A percentile compares a stretch with the other conserved stretches of the same genome.
These are phyloP conservation scores for Acanthamoeba sp. DNA, from an alignment of 208 protist species.

Conservation along the genomic window DNA sequence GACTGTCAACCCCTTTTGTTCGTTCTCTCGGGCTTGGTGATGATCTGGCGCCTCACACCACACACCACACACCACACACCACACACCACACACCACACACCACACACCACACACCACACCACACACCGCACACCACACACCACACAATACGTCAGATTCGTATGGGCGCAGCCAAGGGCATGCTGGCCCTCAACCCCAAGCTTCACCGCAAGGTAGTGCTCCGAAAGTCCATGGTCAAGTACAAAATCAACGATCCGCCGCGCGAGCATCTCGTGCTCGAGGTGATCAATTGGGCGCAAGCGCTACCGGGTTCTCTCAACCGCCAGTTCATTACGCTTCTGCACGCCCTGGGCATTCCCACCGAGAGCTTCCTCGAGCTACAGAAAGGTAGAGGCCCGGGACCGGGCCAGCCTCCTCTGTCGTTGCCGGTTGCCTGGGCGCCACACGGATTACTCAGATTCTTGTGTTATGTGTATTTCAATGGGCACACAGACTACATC, in stretches of 20 bases:
- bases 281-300: background rate
- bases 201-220: background rate
- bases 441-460: too few relatives aligned
- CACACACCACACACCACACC: too few relatives aligned
- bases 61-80: too few relatives aligned
- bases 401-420: background rate
- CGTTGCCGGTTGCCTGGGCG: too few relatives aligned
- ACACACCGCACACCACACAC: too few relatives aligned
- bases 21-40: too few relatives aligned
- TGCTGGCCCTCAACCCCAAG: slow-evolving; percentile 55
- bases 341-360: slow-evolving; percentile 18
- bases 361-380: background rate
- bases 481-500: background rate
- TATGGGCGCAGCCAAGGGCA: slow-evolving; percentile 5
- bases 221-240: slow-evolving; percentile 59
- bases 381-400: background rate
- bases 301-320: background rate
- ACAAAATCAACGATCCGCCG: background rate
- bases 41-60: too few relatives aligned
- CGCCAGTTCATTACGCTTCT: slow-evolving; percentile 56
- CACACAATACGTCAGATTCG: too few relatives aligned
- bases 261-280: slow-evolving; percentile 21
- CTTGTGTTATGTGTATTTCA: too few relatives aligned
- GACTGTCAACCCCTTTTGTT: too few relatives aligned
- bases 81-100: too few relatives aligned